A percentile compares a stretch with the other conserved stretches of the same genome.
phyloP scores from a whole-genome alignment of 2,329 filamentous ascomycete genomes.

The Fusarium euwallaceae region DNA sequence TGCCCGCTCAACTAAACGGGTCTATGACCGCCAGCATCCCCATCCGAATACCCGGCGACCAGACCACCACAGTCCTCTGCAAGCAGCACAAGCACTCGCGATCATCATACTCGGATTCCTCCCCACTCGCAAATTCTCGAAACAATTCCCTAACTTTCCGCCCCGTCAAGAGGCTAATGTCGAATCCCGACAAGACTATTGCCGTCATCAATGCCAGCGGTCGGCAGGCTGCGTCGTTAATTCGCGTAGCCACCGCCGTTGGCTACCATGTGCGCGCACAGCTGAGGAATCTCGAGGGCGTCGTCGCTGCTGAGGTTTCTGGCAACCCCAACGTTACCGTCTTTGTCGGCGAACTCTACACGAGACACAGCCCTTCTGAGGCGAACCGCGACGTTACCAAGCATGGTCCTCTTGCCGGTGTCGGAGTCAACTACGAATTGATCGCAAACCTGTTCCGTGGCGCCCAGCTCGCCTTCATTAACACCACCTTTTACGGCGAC shows the following conservation, averaged over 20 bases:
- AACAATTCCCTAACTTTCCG: constrained; percentile 74
- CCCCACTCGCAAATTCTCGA: constrained; percentile 65
- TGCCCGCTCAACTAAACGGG: constrained; percentile 57
- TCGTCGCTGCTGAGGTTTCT: constrained; percentile 89
- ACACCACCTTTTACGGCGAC: constrained; percentile 97
- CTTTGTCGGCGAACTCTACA: constrained; percentile 74
- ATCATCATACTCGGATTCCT: constrained; percentile 73
- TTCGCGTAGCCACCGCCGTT: constrained; percentile 92
- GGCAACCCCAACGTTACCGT: constrained; percentile 81
- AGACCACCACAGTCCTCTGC: constrained; percentile 51
- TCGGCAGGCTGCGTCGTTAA: constrained; percentile 94
- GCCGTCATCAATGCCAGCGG: constrained; percentile 97
- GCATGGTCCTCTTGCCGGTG: constrained; percentile 72
- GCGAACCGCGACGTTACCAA: constrained; percentile 73
- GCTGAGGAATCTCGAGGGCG: constrained; percentile 85
- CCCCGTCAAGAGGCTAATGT: constrained; percentile 70
- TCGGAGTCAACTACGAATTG: constrained; percentile 78
- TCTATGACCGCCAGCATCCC: constrained; percentile 55
- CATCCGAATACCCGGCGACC: constrained; percentile 54
- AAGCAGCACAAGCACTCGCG: constrained; percentile 71
- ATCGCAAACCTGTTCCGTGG: constrained; percentile 85
- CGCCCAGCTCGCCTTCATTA: constrained; percentile 93
- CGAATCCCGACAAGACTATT: constrained; percentile 80
- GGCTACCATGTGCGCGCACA: constrained; percentile 95
- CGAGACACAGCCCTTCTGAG: constrained; percentile 64